A percentile compares a stretch with the other conserved stretches of the same genome.
phyloP scores from a whole-genome alignment of 1,284 basidiomycete species.

The Pascua sp. region DNA sequence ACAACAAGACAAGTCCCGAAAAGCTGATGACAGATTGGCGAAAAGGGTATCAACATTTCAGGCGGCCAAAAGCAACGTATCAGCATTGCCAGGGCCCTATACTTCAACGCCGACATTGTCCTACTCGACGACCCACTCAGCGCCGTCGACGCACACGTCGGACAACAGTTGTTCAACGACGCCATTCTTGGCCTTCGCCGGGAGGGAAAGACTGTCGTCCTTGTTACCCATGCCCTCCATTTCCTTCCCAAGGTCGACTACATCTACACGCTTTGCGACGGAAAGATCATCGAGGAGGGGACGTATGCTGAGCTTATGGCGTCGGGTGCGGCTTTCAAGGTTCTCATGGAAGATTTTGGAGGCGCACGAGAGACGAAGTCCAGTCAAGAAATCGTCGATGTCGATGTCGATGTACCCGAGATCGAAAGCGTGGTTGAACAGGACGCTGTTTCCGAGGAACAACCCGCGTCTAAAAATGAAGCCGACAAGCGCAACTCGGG shows the following conservation, averaged over 20 bases:
- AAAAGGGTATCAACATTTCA: constrained; percentile 50
- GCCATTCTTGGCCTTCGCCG: constrained; percentile 62
- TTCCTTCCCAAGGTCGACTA: constrained; percentile 32
- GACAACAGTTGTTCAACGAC: constrained; percentile 75
- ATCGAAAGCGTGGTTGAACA: neutral
- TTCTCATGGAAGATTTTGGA: constrained; percentile 64
- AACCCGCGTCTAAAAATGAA: no score
- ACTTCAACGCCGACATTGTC: constrained; percentile 77
- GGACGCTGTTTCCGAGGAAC: neutral
- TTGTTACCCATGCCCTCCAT: constrained; percentile 56
- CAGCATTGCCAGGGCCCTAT: constrained; percentile 71
- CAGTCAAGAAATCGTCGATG: neutral
- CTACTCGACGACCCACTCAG: constrained; percentile 78
- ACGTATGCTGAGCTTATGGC: constrained; percentile 4
- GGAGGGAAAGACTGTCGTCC: constrained; percentile 68
- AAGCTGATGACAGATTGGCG: constrained; percentile 10
- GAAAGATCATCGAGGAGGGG: constrained; percentile 12
- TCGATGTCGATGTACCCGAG: neutral
- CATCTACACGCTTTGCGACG: constrained; percentile 13
- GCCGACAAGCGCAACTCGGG: no score
- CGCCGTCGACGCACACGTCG: constrained; percentile 80
- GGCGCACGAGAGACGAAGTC: constrained; percentile 50
- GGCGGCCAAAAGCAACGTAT: constrained; percentile 52
- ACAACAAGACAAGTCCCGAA: no score
- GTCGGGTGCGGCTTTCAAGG: constrained; percentile 56